A percentile compares a stretch with the other conserved stretches of the same genome.
These are phyloP conservation scores for Perkinsela sp. DNA, from an alignment of 208 protist genomes.

Conservation along the genomic window DNA sequence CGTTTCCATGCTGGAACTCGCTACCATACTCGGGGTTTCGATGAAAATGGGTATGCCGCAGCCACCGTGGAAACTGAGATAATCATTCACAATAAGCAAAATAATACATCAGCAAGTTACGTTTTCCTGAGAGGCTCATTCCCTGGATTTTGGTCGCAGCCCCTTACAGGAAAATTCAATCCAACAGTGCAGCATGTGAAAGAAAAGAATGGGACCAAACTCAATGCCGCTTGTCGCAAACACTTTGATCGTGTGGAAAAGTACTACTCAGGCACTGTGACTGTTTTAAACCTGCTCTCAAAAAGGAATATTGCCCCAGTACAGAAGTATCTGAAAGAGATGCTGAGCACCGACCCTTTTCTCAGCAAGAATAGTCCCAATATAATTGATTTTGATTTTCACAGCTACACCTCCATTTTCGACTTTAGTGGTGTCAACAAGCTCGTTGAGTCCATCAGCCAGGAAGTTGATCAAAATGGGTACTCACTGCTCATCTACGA, in stretches of 20 bases:
- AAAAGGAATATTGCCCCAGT: not conserved
- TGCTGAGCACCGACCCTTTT: not conserved
- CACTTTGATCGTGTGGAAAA: not conserved
- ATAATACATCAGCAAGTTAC: not conserved
- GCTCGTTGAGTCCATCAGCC: not conserved
- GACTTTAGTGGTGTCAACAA: not conserved
- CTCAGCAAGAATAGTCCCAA: not conserved
- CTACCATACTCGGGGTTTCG: constrained; percentile 36
- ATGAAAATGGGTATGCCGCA: constrained; percentile 5
- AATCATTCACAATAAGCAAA: not conserved
- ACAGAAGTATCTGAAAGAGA: not conserved
- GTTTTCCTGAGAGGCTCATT: not conserved
- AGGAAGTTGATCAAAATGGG: not conserved
- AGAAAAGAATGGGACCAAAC: not conserved
- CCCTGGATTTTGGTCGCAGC: not conserved
- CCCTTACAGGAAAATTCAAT: not conserved
- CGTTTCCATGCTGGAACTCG: constrained; percentile 39
- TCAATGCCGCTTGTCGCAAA: not conserved
- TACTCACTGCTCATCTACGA: not conserved
- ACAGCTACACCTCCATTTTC: not conserved
- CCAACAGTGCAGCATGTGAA: not conserved
- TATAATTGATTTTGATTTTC: not conserved
- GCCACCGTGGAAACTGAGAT: constrained; percentile 5
- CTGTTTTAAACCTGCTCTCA: not conserved
- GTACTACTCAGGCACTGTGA: not conserved